Conservation (phyloP, 805 yeast genomes). For the Wickerhamomyces chaumierensis region DNA sequence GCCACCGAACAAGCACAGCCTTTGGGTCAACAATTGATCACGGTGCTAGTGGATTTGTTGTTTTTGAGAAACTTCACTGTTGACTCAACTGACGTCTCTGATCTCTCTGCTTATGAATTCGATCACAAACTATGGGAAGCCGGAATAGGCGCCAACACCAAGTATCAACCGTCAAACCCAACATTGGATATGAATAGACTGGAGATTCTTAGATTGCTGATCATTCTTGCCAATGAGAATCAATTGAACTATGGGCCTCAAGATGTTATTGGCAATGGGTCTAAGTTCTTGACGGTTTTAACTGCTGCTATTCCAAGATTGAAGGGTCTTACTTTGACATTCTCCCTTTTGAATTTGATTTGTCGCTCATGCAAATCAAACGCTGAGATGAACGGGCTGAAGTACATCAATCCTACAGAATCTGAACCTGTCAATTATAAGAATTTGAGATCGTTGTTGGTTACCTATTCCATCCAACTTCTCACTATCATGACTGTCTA, state of each 20-base stretch:
- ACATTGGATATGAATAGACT: conserved; percentile 51
- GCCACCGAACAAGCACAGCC: conserved; percentile 6
- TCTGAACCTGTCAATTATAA: conserved; percentile 8
- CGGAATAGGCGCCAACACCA: conserved; percentile 46
- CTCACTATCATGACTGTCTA: conserved; percentile 50
- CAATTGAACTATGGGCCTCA: conserved; percentile 36
- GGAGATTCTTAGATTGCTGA: conserved; percentile 51
- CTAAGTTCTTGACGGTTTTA: conserved; percentile 47
- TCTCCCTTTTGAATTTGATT: conserved; percentile 58
- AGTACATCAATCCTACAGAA: conserved; percentile 18
- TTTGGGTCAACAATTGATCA: conserved; percentile 27
- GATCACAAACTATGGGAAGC: conserved; percentile 62
- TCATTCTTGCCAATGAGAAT: conserved; percentile 50
- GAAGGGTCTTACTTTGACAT: conserved; percentile 39
- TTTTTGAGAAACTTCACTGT: conserved; percentile 50
- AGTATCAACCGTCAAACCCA: conserved; percentile 23
- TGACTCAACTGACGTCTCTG: conserved; percentile 10
- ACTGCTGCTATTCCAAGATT: conserved; percentile 38
- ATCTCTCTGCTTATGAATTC: conserved; percentile 8
- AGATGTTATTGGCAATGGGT: conserved; percentile 37
- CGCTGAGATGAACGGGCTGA: conserved; percentile 34
- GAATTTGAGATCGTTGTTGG: conserved; percentile 34
- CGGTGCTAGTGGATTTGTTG: conserved; percentile 31
- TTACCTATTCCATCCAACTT: conserved; percentile 49
- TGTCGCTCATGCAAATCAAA: conserved; percentile 37